These are phyloP conservation scores for Lipomyces sp. DNA, from an alignment of 805 yeast species.

Conservation along the genomic window DNA sequence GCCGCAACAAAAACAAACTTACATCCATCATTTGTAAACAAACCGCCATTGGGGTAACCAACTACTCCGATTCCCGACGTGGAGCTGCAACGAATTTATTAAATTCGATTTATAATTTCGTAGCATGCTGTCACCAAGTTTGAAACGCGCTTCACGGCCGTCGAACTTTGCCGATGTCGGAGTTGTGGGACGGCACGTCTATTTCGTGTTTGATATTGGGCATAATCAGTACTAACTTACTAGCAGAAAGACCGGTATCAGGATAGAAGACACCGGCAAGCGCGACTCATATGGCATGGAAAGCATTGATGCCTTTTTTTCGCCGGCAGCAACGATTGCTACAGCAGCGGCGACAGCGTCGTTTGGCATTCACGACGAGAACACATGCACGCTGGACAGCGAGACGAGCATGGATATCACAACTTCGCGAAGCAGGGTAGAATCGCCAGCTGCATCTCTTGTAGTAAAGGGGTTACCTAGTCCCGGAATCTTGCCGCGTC, in stretches of 20 bases:
- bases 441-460: slow-evolving; percentile 9
- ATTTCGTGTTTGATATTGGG: not conserved
- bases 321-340: slow-evolving; percentile 26
- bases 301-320: slow-evolving; percentile 38
- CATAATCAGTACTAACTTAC: not conserved
- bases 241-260: slow-evolving; percentile 38
- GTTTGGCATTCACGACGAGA: slow-evolving; percentile 6
- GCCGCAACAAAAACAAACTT: not conserved
- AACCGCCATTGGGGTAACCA: not conserved
- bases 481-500: slow-evolving; percentile 23
- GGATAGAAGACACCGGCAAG: slow-evolving; percentile 38
- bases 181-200: slow-evolving; percentile 32
- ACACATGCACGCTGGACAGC: slow-evolving; percentile 22
- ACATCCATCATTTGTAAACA: not conserved
- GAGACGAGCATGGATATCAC: slow-evolving; percentile 34
- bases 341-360: not conserved
- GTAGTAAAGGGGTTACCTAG: not conserved
- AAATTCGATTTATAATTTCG: not conserved
- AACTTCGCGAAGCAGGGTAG: slow-evolving; percentile 1
- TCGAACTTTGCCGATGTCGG: slow-evolving; percentile 33
- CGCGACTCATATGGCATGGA: slow-evolving; percentile 40
- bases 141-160: slow-evolving; percentile 26
- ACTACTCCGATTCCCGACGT: not conserved
- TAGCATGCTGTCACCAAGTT: slow-evolving; percentile 21
- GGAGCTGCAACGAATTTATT: not conserved